phyloP scores from a whole-genome alignment of 2,329 filamentous ascomycete genomes.

The Neocatenulostroma microsporum region DNA sequence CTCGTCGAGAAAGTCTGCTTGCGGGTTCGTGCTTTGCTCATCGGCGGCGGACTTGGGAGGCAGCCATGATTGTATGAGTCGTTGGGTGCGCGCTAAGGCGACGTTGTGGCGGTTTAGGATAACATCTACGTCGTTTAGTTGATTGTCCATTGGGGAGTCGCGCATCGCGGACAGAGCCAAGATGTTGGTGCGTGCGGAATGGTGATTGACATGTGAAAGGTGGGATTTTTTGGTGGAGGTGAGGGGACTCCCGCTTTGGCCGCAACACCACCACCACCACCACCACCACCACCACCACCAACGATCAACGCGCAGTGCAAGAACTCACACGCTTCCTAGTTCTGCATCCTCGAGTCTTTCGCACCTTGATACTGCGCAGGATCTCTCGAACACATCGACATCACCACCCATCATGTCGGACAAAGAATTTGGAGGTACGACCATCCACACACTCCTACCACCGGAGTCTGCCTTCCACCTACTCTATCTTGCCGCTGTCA shows the following conservation, averaged over 20 bases:
- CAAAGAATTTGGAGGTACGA: conserved; percentile 43
- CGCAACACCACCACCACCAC: not conserved
- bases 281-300: not conserved
- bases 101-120: conserved; percentile 49
- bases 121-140: conserved; percentile 38
- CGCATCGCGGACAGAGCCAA: not conserved
- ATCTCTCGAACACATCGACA: not conserved
- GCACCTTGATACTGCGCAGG: not conserved
- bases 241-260: conserved; percentile 3
- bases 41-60: conserved; percentile 34
- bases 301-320: too few species aligned
- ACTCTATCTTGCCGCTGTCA: not conserved
- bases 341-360: not conserved
- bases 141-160: not conserved
- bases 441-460: not conserved
- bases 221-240: not conserved
- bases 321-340: too few species aligned
- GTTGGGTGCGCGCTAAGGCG: conserved; percentile 46
- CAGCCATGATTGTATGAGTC: conserved; percentile 50
- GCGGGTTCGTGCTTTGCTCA: conserved; percentile 25
- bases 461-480: too few species aligned
- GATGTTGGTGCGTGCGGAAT: too few species aligned
- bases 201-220: not conserved
- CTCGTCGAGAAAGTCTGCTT: conserved; percentile 37
- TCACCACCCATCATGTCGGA: conserved; percentile 42